These are phyloP conservation scores for Acer saccharum DNA, from an alignment of 345 rosid genomes.

Conservation along the genomic window DNA sequence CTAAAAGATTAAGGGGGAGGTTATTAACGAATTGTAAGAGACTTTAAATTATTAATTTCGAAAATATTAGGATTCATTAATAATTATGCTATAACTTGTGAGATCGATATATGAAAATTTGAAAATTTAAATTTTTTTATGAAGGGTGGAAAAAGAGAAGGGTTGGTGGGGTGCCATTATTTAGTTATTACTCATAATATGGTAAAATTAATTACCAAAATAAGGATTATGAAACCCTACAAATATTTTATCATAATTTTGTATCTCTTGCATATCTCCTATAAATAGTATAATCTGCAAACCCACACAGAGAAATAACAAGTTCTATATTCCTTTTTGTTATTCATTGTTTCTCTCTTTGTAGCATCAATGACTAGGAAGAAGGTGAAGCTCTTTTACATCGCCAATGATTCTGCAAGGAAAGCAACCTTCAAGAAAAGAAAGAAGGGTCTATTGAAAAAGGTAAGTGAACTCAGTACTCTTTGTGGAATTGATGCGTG, in stretches of 20 bases:
- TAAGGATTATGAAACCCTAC: background rate
- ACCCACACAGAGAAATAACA: no score
- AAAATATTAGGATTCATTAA: no score
- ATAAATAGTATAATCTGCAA: no score
- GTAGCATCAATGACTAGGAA: constrained; percentile 47
- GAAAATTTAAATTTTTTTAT: no score
- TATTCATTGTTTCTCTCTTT: background rate
- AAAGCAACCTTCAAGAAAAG: constrained; percentile 69
- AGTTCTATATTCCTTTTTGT: background rate
- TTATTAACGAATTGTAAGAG: no score
- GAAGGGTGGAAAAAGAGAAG: no score
- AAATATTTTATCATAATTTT: background rate
- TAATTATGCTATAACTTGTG: no score
- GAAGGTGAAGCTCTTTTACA: constrained; percentile 55
- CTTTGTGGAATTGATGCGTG: constrained; percentile 62
- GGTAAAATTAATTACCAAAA: background rate
- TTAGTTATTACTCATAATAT: background rate
- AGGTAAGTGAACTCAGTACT: constrained; percentile 57
- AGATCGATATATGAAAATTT: no score
- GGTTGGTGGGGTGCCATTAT: background rate
- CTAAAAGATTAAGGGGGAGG: no score
- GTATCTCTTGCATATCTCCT: background rate
- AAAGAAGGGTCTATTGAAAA: constrained; percentile 61
- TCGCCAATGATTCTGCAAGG: constrained; percentile 48
- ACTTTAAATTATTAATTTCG: no score